Conservation (phyloP, 306 rosid genomes). For the Dalbergia cochinchinensis region DNA sequence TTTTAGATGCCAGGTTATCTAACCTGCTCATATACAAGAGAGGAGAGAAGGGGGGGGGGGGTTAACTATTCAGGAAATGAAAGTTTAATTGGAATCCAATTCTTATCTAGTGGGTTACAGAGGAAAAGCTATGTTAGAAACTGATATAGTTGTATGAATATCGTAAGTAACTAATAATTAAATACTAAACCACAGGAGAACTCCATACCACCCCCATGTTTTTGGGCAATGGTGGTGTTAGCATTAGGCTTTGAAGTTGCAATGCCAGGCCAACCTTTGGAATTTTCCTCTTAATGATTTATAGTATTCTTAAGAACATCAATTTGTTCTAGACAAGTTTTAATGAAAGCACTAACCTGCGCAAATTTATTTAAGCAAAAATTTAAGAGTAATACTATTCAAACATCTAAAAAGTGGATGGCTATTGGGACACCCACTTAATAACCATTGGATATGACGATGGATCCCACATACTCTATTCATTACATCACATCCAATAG, state of each 20-base stretch:
- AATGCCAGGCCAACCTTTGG: slow-evolving; percentile 92
- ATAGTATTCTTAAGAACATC: slow-evolving; percentile 85
- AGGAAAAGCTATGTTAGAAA: not conserved
- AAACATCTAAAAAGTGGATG: no score
- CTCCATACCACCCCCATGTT: slow-evolving; percentile 98
- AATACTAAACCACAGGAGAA: slow-evolving; percentile 22
- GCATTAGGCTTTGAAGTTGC: slow-evolving; percentile 68
- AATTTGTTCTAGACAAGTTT: slow-evolving; percentile 93
- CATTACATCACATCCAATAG: no score
- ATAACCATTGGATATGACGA: no score
- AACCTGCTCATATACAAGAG: no score
- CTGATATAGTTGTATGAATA: not conserved
- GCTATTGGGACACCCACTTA: no score
- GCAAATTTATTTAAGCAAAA: no score
- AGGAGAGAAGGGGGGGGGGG: no score
- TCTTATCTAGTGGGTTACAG: not conserved
- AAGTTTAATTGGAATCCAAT: not conserved
- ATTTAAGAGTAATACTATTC: no score
- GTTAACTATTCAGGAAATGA: not conserved
- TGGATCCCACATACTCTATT: no score
- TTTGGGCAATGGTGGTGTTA: slow-evolving; percentile 89
- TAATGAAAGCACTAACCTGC: slow-evolving; percentile 90
- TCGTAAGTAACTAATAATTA: not conserved
- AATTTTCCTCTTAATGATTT: slow-evolving; percentile 65
- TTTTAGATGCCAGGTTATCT: no score